Evolutionary conservation across 495 filamentous ascomycete species (phyloP), one percentile per base, ranked within the genome.

Genomic region (Bacidia rubella): DNA sequence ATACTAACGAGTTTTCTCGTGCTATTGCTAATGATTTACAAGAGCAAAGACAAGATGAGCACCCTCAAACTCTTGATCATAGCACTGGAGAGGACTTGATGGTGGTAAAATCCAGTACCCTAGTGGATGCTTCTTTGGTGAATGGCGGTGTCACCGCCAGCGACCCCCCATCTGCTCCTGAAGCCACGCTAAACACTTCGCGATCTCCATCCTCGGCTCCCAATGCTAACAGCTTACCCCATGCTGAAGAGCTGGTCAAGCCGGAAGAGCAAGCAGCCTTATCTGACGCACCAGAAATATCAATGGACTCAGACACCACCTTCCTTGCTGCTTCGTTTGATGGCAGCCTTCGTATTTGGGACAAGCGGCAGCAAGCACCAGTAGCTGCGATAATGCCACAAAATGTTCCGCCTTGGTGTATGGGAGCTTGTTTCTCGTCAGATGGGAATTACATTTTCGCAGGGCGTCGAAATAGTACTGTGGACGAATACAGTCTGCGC

Each of bases 361-460:
- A 98, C 63, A 78, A 89, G 39, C 79, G 92, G 17, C 75, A 83
- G 56, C 77, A 75, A 11, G 75, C 81, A 50, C 83, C 93, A 2
- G 70, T 96, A 11, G 87, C 93, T 25, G 76, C 80, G 32, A 87
- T 96, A 47, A 72, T 70, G 15, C 83, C 85, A 49, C 71, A 74
- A 10, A 83, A 84, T 48, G 81, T 83, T 5, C 89, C 93, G 2
- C 92, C 89, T 9, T 98, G 93, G 93, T 96, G 90, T 66, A 97
- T 95, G 83, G 87, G 83, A 55, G 88, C 87, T n/a, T 93, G 87
- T 67, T 98, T 93, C 92, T 89, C 83, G 54, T 89, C 89, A 1
- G 85, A 95, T 66, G 92, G 92, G 23, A 96, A 98, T 66, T 90
- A 76, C 66, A 88, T 98, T 52, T 98, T 95, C 66, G 88, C 85